phyloP scores from a whole-genome alignment of 78 protist genomes.

The Speleostelium caveatum region DNA sequence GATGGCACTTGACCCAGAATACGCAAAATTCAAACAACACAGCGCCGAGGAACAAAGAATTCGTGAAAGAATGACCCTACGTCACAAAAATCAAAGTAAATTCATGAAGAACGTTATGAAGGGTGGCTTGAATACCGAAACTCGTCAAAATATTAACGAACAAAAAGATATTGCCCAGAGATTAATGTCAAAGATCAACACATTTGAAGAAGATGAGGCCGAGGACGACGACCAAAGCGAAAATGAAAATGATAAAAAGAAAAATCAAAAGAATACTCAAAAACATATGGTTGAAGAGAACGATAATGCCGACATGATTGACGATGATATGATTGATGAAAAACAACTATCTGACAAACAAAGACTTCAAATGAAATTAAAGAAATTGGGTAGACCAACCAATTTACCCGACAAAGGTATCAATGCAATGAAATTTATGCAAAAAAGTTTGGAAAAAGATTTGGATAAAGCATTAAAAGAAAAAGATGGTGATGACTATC shows the following conservation, averaged over 20 bases:
- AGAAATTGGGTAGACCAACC: conserved; percentile 25
- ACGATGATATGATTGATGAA: neutral
- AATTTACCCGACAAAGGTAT: conserved; percentile 49
- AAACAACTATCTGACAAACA: conserved; percentile 24
- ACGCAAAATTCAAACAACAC: conserved; percentile 23
- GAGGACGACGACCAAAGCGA: conserved; percentile 10
- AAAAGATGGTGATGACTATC: conserved; percentile 39
- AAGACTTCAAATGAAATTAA: conserved; percentile 53
- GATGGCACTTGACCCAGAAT: conserved; percentile 54
- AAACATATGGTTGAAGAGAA: neutral
- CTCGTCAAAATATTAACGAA: conserved; percentile 24
- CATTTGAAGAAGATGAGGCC: neutral
- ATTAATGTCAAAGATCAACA: conserved; percentile 17
- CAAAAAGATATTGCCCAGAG: neutral
- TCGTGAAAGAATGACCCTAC: conserved; percentile 75
- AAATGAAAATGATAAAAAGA: neutral
- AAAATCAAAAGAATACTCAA: neutral
- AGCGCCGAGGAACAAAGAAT: conserved; percentile 55
- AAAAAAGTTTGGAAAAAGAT: conserved; percentile 51
- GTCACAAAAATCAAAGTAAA: conserved; percentile 72
- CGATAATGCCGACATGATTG: neutral
- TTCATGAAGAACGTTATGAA: conserved; percentile 61
- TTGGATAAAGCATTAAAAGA: conserved; percentile 15
- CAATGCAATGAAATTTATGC: conserved; percentile 79
- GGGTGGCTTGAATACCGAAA: conserved; percentile 66